phyloP scores from a whole-genome alignment of 306 rosid genomes.

The Cicer cuneatum region DNA sequence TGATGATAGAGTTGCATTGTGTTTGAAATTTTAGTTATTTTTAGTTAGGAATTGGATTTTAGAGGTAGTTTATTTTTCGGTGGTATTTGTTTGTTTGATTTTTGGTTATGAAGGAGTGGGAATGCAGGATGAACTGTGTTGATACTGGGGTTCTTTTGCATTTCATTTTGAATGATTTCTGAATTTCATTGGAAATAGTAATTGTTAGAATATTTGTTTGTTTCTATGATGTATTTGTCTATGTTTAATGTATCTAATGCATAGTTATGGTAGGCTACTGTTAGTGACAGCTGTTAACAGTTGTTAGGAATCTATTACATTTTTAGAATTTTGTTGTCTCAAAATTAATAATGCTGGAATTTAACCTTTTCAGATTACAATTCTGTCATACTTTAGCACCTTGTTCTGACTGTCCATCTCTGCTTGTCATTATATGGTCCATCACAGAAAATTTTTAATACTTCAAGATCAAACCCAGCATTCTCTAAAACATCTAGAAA shows the following conservation, averaged over 20 bases:
- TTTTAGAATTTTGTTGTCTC: background rate
- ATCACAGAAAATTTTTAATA: background rate
- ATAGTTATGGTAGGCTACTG: background rate
- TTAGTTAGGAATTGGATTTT: slow-evolving; percentile 16
- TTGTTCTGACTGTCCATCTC: too few species aligned
- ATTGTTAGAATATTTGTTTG: slow-evolving; percentile 5
- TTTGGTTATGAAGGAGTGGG: background rate
- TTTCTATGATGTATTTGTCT: background rate
- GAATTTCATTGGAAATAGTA: background rate
- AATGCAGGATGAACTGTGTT: background rate
- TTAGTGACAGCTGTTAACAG: background rate
- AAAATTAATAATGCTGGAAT: background rate
- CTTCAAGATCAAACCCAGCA: background rate
- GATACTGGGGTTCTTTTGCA: background rate
- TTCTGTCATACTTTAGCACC: too few species aligned
- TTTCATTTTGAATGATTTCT: background rate
- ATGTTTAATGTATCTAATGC: slow-evolving; percentile 1
- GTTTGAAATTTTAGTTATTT: background rate
- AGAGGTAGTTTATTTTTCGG: background rate
- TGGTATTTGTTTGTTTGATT: slow-evolving; percentile 20
- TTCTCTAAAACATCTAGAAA: background rate
- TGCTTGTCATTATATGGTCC: background rate
- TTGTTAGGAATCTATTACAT: background rate
- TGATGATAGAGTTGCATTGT: background rate
- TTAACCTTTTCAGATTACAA: background rate